A percentile compares a stretch with the other conserved stretches of the same genome.
Conservation (phyloP, 2,329 filamentous ascomycete genomes). For the Phyllosticta ampelicida region DNA sequence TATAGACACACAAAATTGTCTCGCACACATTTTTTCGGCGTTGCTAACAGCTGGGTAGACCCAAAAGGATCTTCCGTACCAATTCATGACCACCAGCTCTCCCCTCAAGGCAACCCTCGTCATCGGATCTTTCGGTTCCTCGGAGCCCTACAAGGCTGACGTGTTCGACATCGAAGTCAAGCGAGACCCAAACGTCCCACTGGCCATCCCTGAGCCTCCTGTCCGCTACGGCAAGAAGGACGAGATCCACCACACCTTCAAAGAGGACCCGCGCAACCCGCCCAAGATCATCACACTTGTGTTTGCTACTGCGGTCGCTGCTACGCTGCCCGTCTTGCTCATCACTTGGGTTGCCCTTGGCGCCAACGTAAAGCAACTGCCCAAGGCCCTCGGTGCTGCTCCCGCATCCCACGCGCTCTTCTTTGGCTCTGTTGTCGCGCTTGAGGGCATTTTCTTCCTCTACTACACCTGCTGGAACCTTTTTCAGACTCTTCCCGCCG, state of each 20-base stretch:
- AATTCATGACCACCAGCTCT: slow-evolving; percentile 58
- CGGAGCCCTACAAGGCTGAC: slow-evolving; percentile 54
- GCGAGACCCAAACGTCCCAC: slow-evolving; percentile 50
- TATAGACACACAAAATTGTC: slow-evolving; percentile 41
- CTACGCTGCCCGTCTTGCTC: slow-evolving; percentile 62
- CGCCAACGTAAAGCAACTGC: slow-evolving; percentile 69
- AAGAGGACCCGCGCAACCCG: slow-evolving; percentile 65
- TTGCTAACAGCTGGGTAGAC: slow-evolving; percentile 43
- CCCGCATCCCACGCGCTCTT: slow-evolving; percentile 77
- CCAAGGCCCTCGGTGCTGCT: slow-evolving; percentile 62
- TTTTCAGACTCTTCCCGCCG: slow-evolving; percentile 74
- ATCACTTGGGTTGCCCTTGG: slow-evolving; percentile 67
- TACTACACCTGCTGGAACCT: slow-evolving; percentile 92
- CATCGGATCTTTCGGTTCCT: slow-evolving; percentile 74
- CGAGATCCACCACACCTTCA: slow-evolving; percentile 89
- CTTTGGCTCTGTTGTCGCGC: slow-evolving; percentile 72
- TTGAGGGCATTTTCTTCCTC: slow-evolving; percentile 87
- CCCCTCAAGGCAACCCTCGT: slow-evolving; percentile 72
- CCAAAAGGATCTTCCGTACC: slow-evolving; percentile 77
- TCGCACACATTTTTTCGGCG: neutral
- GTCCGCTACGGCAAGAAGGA: slow-evolving; percentile 73
- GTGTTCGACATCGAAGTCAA: slow-evolving; percentile 64
- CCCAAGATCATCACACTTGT: slow-evolving; percentile 67
- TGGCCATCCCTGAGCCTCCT: slow-evolving; percentile 53
- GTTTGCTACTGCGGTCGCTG: slow-evolving; percentile 64